Evolutionary conservation across 2,329 filamentous ascomycete genomes (phyloP), one percentile per base, ranked within the genome.

Genomic region (Hirsutella minnesotensis): DNA sequence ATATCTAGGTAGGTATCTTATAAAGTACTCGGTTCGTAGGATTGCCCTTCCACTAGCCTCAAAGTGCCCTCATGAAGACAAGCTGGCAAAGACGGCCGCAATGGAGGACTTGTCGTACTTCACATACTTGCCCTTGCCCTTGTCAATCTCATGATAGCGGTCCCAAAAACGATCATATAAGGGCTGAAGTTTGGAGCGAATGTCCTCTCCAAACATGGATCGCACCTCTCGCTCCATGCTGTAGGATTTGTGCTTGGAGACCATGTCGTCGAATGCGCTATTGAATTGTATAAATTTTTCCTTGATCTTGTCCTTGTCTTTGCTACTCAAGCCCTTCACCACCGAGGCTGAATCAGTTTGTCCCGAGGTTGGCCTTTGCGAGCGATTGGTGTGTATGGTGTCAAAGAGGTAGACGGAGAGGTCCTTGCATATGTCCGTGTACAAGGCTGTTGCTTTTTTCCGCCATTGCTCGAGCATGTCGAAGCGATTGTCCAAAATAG

Each of bases 151-250:
- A 60, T 95, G 89, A 60, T 98, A 98, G 22, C 90, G 77, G 64
- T 96, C 92, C 80, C 87, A 96, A 65, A 98, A 98, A 38, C 92
- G 77, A 48, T 83, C 84, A 66, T 98, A 98, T 13, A 98, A 72
- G 43, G 90, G 89, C 65, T 96, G 90, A 44, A 98, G 81, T 66
- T 95, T 86, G 53, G 82, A 81, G 60, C 92, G 86, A 49, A 96
- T 82, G 56, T 95, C 89, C 53, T 82, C 80, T 15, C 79, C 81
- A 54, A 96, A 75, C 63, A 83, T 78, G 48, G 78, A 74, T 36
- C 87, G 77, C 27, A 96, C 90, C 59, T 96, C 90, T 20, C 79
- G 77, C 66, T 98, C 92, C 86, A 96, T 95, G 54, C 73, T 81
- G 55, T 86, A 85, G 22, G 73, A 70, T 65, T 88, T 92, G 66